Conservation (phyloP, 2,329 filamentous ascomycete genomes). For the Penicillium sp. region DNA sequence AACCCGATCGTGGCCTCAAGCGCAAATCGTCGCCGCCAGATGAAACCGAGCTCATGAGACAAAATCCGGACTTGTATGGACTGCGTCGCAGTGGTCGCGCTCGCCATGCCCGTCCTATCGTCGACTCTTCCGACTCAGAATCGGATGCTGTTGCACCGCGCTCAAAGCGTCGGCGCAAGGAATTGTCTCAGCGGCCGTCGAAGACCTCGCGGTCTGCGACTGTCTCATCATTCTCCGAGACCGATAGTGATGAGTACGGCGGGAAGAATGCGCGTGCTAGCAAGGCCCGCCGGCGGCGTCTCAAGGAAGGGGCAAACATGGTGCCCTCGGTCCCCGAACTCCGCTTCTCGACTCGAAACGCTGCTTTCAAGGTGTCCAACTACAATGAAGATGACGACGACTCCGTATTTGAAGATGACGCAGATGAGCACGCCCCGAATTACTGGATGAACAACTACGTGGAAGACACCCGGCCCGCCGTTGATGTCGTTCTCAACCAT, state of each 20-base stretch:
- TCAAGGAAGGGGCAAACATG: conserved; percentile 62
- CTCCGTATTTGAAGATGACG: conserved; percentile 55
- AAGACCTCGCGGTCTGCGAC: conserved; percentile 49
- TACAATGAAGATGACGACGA: conserved; percentile 67
- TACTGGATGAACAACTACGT: conserved; percentile 64
- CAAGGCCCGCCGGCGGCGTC: conserved; percentile 73
- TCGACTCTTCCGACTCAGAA: conserved; percentile 64
- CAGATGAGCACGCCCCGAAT: conserved; percentile 62
- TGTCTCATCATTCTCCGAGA: conserved; percentile 65
- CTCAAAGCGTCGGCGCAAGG: conserved; percentile 51
- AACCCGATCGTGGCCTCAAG: conserved; percentile 67
- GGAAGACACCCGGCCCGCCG: conserved; percentile 77
- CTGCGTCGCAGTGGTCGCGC: conserved; percentile 79
- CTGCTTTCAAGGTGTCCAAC: conserved; percentile 68
- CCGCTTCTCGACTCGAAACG: conserved; percentile 86
- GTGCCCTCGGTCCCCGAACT: conserved; percentile 72
- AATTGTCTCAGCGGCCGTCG: conserved; percentile 51
- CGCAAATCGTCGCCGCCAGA: conserved; percentile 65
- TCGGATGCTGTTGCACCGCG: conserved; percentile 63
- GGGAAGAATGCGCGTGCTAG: conserved; percentile 67
- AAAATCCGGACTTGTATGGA: conserved; percentile 93
- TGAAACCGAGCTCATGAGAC: conserved; percentile 79
- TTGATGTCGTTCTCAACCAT: conserved; percentile 89
- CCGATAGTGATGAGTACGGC: conserved; percentile 69
- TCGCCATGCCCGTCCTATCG: conserved; percentile 60